phyloP scores from a whole-genome alignment of 2,329 filamentous ascomycete genomes.

The Aspergillus glaucus region DNA sequence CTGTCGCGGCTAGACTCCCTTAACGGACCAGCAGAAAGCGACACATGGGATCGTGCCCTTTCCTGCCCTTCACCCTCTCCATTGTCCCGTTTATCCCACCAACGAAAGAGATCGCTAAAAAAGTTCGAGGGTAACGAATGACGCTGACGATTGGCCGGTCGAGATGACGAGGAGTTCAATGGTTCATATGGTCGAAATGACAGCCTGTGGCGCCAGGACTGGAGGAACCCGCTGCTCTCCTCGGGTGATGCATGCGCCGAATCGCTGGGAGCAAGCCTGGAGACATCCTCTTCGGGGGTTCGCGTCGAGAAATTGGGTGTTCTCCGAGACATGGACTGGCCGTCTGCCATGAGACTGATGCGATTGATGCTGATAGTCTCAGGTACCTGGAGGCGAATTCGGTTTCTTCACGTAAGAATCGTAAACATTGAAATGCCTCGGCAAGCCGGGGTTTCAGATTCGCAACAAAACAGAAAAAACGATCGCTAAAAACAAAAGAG shows the following conservation, averaged over 20 bases:
- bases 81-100: constrained; percentile 15
- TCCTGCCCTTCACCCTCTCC: constrained; percentile 6
- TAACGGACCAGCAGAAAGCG: constrained; percentile 15
- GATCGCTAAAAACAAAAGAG: not conserved
- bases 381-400: not conserved
- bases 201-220: constrained; percentile 13
- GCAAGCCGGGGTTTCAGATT: not conserved
- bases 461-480: not conserved
- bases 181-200: constrained; percentile 2
- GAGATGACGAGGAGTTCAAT: constrained; percentile 11
- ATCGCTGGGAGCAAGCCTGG: constrained; percentile 29
- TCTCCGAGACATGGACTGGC: constrained; percentile 25
- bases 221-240: constrained; percentile 17
- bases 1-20: constrained; percentile 25
- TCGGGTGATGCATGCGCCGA: constrained; percentile 13
- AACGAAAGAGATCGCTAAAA: constrained; percentile 18
- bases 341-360: not conserved
- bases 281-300: constrained; percentile 32
- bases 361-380: not conserved
- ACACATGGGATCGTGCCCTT: constrained; percentile 6
- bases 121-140: constrained; percentile 17
- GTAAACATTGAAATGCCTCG: not conserved
- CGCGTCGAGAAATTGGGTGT: constrained; percentile 35
- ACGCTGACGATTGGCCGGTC: constrained; percentile 8
- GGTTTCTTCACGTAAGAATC: not conserved